phyloP scores from a whole-genome alignment of 768 basidiomycete species.

The Rhizopogon roseolus region DNA sequence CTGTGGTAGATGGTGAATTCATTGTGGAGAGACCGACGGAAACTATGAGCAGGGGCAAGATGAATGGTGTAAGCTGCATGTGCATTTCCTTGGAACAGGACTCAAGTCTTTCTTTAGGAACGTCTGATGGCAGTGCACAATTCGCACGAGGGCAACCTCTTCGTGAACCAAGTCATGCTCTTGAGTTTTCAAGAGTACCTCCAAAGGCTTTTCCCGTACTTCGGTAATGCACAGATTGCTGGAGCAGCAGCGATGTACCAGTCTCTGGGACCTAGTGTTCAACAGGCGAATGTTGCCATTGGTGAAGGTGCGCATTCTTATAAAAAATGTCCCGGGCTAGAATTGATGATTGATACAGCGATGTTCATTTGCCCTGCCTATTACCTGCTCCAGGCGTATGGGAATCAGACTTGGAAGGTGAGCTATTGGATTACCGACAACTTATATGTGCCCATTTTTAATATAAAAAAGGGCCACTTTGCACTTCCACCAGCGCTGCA shows the following conservation, averaged over 20 bases:
- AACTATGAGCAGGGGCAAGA: conserved; percentile 19
- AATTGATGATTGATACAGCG: conserved; percentile 8
- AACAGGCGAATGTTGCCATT: conserved; percentile 31
- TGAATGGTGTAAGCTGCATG: conserved; percentile 27
- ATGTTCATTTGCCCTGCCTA: conserved; percentile 21
- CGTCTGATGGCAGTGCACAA: conserved; percentile 35
- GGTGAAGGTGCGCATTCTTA: conserved; percentile 31
- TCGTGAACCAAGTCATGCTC: conserved; percentile 28
- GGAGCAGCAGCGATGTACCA: conserved; percentile 24
- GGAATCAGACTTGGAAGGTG: conserved; percentile 23
- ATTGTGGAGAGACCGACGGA: conserved; percentile 28
- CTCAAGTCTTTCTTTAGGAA: conserved; percentile 13
- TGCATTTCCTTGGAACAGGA: not conserved
- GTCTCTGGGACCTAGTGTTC: conserved; percentile 24
- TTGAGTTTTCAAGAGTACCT: conserved; percentile 27
- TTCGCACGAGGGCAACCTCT: conserved; percentile 27
- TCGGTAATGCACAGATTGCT: conserved; percentile 21
- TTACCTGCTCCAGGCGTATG: conserved; percentile 16
- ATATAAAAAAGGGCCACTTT: conserved; percentile 15
- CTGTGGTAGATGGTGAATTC: conserved; percentile 32
- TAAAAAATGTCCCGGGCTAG: not conserved
- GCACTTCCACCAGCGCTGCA: conserved; percentile 39
- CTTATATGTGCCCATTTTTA: no score
- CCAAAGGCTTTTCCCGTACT: conserved; percentile 33
- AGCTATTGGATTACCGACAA: not conserved